Conservation (phyloP, 768 basidiomycete species). For the Scleroderma bovista region DNA sequence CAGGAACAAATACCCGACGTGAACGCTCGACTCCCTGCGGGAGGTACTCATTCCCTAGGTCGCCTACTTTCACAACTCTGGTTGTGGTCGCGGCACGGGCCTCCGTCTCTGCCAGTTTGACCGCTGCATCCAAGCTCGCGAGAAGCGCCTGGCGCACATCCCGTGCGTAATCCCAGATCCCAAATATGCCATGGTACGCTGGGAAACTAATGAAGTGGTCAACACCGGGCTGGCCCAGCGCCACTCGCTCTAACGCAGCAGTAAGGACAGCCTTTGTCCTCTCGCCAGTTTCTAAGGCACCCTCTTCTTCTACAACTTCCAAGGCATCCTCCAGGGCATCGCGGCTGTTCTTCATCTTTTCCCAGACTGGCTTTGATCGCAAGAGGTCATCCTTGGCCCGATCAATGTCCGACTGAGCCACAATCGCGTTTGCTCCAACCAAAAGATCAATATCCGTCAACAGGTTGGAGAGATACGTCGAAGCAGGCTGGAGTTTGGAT, state of each 20-base stretch:
- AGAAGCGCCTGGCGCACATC: conserved; percentile 77
- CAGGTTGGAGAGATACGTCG: conserved; percentile 88
- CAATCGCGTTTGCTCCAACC: conserved; percentile 76
- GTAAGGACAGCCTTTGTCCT: conserved; percentile 56
- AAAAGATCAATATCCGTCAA: conserved; percentile 87
- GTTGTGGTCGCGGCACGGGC: conserved; percentile 60
- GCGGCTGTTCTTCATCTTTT: conserved; percentile 74
- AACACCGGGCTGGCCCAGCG: conserved; percentile 65
- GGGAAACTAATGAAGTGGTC: conserved; percentile 55
- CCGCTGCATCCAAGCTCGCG: conserved; percentile 74
- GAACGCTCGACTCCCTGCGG: conserved; percentile 77
- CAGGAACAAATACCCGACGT: conserved; percentile 87
- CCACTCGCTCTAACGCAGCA: conserved; percentile 71
- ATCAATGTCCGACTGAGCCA: conserved; percentile 75
- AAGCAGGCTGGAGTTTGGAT: conserved; percentile 91
- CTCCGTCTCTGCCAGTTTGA: conserved; percentile 77
- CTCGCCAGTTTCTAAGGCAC: conserved; percentile 46
- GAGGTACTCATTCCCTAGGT: conserved; percentile 72
- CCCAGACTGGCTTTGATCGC: conserved; percentile 71
- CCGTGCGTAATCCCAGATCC: conserved; percentile 79
- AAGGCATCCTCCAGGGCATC: conserved; percentile 76
- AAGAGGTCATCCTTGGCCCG: conserved; percentile 67
- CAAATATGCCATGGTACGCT: conserved; percentile 74
- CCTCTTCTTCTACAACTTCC: conserved; percentile 73
- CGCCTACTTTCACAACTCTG: conserved; percentile 61